A percentile compares a stretch with the other conserved stretches of the same genome.
Evolutionary conservation across 768 basidiomycete species (phyloP).

Genomic region (Amanita rimosa): DNA sequence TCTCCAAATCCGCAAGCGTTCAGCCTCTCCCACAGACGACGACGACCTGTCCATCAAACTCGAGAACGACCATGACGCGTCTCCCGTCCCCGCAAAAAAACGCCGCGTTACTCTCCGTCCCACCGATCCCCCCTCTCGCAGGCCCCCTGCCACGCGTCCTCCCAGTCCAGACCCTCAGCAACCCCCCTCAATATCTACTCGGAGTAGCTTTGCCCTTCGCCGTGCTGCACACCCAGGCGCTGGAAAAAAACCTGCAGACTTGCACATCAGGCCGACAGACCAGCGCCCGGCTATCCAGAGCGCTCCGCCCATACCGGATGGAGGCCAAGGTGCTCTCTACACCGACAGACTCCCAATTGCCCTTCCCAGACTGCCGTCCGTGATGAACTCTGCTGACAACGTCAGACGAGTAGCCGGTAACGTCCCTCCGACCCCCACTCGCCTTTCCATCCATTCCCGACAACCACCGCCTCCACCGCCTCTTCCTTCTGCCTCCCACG

Average conservation of each 20-base stretch:
- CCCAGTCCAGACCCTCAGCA: conserved; percentile 22
- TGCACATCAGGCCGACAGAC: conserved; percentile 61
- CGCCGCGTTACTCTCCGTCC: conserved; percentile 58
- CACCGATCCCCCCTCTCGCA: conserved; percentile 9
- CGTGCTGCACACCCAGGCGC: conserved; percentile 52
- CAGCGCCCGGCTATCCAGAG: conserved; percentile 65
- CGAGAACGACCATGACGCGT: conserved; percentile 21
- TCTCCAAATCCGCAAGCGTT: conserved; percentile 18
- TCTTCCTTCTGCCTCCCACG: conserved; percentile 14
- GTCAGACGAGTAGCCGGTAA: conserved; percentile 40
- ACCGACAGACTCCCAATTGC: conserved; percentile 47
- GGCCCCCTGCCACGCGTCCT: conserved; percentile 19
- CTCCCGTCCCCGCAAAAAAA: conserved; percentile 43
- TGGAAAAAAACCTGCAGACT: conserved; percentile 67
- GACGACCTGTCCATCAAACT: not conserved
- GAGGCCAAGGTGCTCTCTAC: conserved; percentile 29
- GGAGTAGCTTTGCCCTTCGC: conserved; percentile 62
- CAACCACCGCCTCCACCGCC: conserved; percentile 13
- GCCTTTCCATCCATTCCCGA: conserved; percentile 36
- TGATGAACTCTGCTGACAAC: conserved; percentile 30
- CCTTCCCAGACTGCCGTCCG: conserved; percentile 51
- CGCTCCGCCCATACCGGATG: conserved; percentile 57
- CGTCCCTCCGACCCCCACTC: conserved; percentile 65
- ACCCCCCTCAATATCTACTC: conserved; percentile 11
- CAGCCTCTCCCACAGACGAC: not conserved